Conservation (phyloP, 495 filamentous ascomycete species). For the Friedmanniomyces simplex region DNA sequence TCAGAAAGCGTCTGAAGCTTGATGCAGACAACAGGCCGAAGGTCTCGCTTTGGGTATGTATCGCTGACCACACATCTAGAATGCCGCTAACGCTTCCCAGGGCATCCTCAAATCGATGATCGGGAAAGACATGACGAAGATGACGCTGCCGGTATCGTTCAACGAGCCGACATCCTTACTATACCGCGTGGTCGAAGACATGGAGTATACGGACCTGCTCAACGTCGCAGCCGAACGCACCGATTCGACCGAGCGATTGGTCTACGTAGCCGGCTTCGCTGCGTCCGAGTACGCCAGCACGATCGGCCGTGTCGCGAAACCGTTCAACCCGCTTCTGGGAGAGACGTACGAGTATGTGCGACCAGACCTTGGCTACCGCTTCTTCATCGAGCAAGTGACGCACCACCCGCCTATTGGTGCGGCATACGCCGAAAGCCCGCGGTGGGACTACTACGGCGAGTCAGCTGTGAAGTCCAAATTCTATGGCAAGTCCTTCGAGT, state of each 20-base stretch:
- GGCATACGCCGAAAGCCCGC: conserved; percentile 82
- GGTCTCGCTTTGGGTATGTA: conserved; percentile 86
- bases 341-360: conserved; percentile 95
- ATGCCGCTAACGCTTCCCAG: conserved; percentile 38
- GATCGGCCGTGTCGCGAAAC: conserved; percentile 91
- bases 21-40: conserved; percentile 87
- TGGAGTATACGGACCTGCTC: conserved; percentile 92
- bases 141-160: conserved; percentile 97
- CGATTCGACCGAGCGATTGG: conserved; percentile 81
- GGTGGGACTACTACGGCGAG: conserved; percentile 97
- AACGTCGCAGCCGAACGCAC: conserved; percentile 76
- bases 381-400: conserved; percentile 97
- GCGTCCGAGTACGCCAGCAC: conserved; percentile 95
- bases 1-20: conserved; percentile 69
- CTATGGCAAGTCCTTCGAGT: conserved; percentile 93
- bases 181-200: conserved; percentile 89
- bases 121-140: conserved; percentile 99
- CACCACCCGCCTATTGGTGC: conserved; percentile 95
- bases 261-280: conserved; percentile 95
- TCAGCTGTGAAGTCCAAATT: conserved; percentile 96
- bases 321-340: conserved; percentile 91
- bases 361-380: conserved; percentile 93
- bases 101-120: conserved; percentile 98
- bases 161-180: conserved; percentile 98
- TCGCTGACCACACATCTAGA: background rate